These are phyloP conservation scores for Hygrophorus pudorinus DNA, from an alignment of 768 basidiomycete genomes.

Conservation along the genomic window DNA sequence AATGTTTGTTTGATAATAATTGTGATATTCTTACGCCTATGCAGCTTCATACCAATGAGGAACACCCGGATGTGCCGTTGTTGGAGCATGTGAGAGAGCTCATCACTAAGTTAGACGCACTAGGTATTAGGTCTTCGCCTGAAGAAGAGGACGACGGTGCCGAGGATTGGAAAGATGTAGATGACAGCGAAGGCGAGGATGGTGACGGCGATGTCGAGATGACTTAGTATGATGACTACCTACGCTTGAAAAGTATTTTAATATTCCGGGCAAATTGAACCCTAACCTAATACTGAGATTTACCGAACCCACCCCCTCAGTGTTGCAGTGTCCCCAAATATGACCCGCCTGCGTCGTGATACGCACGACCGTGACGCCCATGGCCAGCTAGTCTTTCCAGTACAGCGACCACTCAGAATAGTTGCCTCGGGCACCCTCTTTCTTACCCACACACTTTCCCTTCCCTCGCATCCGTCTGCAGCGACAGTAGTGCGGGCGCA, in stretches of 20 bases:
- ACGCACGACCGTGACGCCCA: constrained; percentile 22
- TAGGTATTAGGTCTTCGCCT: constrained; percentile 57
- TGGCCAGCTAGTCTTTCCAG: constrained; percentile 12
- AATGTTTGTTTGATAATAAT: not conserved
- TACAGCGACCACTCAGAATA: constrained; percentile 46
- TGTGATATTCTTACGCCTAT: constrained; percentile 5
- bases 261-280: not conserved
- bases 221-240: constrained; percentile 23
- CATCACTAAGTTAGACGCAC: constrained; percentile 50
- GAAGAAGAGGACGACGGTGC: constrained; percentile 44
- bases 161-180: constrained; percentile 50
- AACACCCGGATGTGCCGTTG: constrained; percentile 67
- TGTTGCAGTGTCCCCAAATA: constrained; percentile 12
- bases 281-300: not conserved
- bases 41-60: constrained; percentile 62
- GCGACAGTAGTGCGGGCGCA: constrained; percentile 58
- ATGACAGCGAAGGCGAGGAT: constrained; percentile 38
- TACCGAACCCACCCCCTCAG: not conserved
- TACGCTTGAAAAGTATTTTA: not conserved
- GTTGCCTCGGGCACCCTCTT: constrained; percentile 78
- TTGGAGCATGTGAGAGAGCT: constrained; percentile 71
- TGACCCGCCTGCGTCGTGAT: constrained; percentile 40
- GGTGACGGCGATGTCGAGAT: constrained; percentile 49
- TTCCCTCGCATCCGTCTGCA: constrained; percentile 51
- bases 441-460: constrained; percentile 57